Conservation (phyloP, 2,329 filamentous ascomycete species). For the Trichoderma sp. region DNA sequence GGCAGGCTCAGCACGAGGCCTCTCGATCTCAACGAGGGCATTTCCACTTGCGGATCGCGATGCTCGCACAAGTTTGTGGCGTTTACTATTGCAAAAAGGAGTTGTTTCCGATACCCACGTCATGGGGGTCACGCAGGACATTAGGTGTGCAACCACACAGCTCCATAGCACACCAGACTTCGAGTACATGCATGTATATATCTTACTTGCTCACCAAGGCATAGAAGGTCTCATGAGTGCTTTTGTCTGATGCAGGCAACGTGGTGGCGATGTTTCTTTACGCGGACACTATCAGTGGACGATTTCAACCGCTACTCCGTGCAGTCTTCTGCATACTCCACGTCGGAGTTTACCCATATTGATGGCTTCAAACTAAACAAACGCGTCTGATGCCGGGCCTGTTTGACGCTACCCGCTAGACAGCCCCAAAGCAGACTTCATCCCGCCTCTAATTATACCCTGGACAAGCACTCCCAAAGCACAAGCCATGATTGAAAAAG, state of each 20-base stretch:
- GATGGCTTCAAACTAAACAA: not conserved
- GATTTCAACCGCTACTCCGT: not conserved
- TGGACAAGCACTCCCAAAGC: not conserved
- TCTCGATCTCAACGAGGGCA: not conserved
- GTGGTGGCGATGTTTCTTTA: not conserved
- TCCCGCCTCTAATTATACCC: constrained; percentile 5
- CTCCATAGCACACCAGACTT: not conserved
- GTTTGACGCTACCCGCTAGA: not conserved
- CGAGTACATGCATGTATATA: not conserved
- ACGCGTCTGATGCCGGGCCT: not conserved
- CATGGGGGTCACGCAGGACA: not conserved
- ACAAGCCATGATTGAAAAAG: not conserved
- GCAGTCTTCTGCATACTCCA: not conserved
- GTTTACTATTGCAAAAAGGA: not conserved
- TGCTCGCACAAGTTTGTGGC: not conserved
- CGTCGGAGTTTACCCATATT: not conserved
- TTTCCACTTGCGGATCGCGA: not conserved
- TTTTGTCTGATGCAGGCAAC: not conserved
- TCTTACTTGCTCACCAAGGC: not conserved
- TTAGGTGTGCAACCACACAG: not conserved
- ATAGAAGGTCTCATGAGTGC: not conserved
- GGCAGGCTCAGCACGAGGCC: not conserved
- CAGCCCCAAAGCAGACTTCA: not conserved
- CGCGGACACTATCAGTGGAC: not conserved
- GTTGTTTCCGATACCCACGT: not conserved